Conservation (phyloP, 306 rosid genomes). For the Vicia villosa region DNA sequence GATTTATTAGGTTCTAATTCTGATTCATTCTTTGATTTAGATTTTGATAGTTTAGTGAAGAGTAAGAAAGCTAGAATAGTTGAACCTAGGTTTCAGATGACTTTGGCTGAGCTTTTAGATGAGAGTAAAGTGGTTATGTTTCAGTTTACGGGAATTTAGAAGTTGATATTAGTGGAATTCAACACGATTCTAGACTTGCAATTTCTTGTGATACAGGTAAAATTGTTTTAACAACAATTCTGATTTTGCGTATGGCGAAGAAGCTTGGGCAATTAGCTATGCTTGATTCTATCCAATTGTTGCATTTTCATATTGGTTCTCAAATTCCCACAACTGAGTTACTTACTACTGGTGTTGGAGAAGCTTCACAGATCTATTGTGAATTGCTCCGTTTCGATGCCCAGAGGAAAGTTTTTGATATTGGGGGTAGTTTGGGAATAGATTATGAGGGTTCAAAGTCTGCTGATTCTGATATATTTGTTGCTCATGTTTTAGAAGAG, state of each 20-base stretch:
- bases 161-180: too few relatives aligned
- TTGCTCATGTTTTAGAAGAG: too few relatives aligned
- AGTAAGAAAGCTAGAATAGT: too few relatives aligned
- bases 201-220: slow-evolving; percentile 93
- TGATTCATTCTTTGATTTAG: too few relatives aligned
- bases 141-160: too few relatives aligned
- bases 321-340: too few relatives aligned
- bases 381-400: slow-evolving; percentile 87
- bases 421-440: slow-evolving; percentile 89
- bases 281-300: slow-evolving; percentile 88
- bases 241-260: slow-evolving; percentile 65
- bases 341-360: slow-evolving; percentile 70
- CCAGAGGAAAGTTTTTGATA: slow-evolving; percentile 69
- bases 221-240: slow-evolving; percentile 74
- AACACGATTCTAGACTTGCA: too few relatives aligned
- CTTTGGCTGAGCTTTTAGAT: too few relatives aligned
- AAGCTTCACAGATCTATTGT: slow-evolving; percentile 88
- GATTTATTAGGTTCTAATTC: slow-evolving; percentile 51
- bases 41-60: too few relatives aligned
- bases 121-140: too few relatives aligned
- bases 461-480: slow-evolving; percentile 55
- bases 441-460: slow-evolving; percentile 90
- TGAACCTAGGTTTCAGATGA: too few relatives aligned
- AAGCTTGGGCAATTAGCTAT: slow-evolving; percentile 63
- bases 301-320: too few relatives aligned